Percentiles rank a stretch among this genome's conserved stretches.
These are phyloP conservation scores for Pythium oligandrum DNA, from an alignment of 352 stramenopile genomes.

Conservation along the genomic window DNA sequence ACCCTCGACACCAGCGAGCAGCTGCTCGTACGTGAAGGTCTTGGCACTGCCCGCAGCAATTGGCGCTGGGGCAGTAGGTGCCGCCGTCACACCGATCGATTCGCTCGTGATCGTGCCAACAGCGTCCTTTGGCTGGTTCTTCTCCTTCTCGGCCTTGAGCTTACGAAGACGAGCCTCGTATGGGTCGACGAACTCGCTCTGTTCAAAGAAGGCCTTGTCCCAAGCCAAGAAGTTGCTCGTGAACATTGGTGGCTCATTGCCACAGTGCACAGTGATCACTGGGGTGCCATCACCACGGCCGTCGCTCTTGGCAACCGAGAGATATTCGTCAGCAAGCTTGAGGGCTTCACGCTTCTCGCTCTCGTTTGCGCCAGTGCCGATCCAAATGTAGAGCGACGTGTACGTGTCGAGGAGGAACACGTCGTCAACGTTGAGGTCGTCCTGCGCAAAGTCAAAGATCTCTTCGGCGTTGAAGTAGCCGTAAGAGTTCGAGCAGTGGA, in stretches of 20 bases:
- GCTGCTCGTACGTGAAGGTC: slow-evolving; percentile 59
- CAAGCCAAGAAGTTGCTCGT: slow-evolving; percentile 89
- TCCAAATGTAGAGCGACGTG: slow-evolving; percentile 89
- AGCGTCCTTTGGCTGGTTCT: slow-evolving; percentile 53
- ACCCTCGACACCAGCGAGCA: slow-evolving; percentile 66
- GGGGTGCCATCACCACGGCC: slow-evolving; percentile 77
- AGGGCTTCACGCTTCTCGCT: slow-evolving; percentile 63
- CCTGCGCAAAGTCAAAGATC: slow-evolving; percentile 86
- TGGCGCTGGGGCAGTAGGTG: slow-evolving; percentile 13
- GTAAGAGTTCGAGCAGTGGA: slow-evolving; percentile 88
- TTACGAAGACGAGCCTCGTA: slow-evolving; percentile 83
- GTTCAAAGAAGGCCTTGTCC: slow-evolving; percentile 77
- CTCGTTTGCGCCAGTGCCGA: slow-evolving; percentile 74
- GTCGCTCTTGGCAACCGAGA: slow-evolving; percentile 69
- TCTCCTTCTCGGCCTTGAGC: slow-evolving; percentile 76
- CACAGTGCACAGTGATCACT: slow-evolving; percentile 77
- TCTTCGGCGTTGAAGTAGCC: slow-evolving; percentile 86
- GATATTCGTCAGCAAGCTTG: slow-evolving; percentile 67
- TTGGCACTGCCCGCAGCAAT: slow-evolving; percentile 18
- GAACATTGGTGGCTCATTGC: slow-evolving; percentile 86
- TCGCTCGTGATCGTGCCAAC: slow-evolving; percentile 54
- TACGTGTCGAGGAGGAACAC: slow-evolving; percentile 91
- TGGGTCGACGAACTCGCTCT: slow-evolving; percentile 86
- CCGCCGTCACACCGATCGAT: slow-evolving; percentile 18
- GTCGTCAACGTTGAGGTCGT: slow-evolving; percentile 89